Evolutionary conservation across 2,329 filamentous ascomycete genomes (phyloP).

Genomic region (Monosporascus sp.): DNA sequence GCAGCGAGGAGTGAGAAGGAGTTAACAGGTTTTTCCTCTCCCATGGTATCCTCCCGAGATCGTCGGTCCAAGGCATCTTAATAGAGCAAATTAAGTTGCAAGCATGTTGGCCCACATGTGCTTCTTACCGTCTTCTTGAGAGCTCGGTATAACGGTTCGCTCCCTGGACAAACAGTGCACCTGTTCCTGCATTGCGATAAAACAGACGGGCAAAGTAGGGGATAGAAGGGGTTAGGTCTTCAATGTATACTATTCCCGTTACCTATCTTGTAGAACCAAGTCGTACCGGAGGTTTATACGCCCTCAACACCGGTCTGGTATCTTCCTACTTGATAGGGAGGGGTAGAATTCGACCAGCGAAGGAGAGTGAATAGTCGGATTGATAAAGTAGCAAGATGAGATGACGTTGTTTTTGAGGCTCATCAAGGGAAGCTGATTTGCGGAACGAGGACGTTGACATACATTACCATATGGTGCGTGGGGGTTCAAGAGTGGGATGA

Average conservation of each 20-base stretch:
- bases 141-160: no score
- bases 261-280: no score
- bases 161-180: no score
- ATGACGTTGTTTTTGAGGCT: slow-evolving; percentile 29
- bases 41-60: not conserved
- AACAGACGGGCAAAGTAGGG: not conserved
- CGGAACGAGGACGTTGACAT: slow-evolving; percentile 26
- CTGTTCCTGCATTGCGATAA: not conserved
- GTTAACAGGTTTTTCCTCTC: not conserved
- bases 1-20: not conserved
- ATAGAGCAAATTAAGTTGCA: not conserved
- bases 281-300: no score
- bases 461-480: slow-evolving; percentile 18
- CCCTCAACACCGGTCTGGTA: no score
- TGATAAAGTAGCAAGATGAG: slow-evolving; percentile 9
- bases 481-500: slow-evolving; percentile 25
- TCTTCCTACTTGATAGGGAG: no score
- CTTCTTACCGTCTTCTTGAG: no score
- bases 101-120: not conserved
- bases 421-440: slow-evolving; percentile 25
- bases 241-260: no score
- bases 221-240: not conserved
- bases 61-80: not conserved
- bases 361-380: not conserved
- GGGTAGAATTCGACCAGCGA: no score